Evolutionary conservation across 345 rosid species (phyloP).

Genomic region (Boechera divaricarpa): DNA sequence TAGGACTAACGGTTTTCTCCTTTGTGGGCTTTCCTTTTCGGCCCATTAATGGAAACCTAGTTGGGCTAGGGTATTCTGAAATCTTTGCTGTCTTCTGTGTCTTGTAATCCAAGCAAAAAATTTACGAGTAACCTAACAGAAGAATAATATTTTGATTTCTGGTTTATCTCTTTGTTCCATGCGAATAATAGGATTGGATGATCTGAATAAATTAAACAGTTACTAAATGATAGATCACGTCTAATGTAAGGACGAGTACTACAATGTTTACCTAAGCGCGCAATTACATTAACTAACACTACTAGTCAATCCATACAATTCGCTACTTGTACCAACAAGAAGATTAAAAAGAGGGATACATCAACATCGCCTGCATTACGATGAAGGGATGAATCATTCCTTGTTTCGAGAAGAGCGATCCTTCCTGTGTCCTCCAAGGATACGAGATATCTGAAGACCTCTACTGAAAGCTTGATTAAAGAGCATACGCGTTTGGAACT

Average conservation of each 20-base stretch:
- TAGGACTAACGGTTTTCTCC: too few relatives aligned
- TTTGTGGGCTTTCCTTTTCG: constrained; percentile 7
- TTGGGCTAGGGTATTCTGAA: background rate
- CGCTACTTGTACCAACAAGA: constrained; percentile 28
- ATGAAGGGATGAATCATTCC: constrained; percentile 52
- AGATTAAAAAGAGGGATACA: constrained; percentile 5
- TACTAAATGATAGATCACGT: background rate
- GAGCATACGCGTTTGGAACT: constrained; percentile 98
- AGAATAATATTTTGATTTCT: too few relatives aligned
- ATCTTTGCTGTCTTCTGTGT: background rate
- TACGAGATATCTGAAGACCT: constrained; percentile 98
- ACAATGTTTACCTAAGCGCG: background rate
- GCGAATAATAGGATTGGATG: too few relatives aligned
- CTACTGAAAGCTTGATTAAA: constrained; percentile 99
- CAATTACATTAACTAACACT: background rate
- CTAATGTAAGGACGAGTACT: background rate
- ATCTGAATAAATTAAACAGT: background rate
- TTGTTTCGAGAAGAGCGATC: constrained; percentile 79
- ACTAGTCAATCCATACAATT: constrained; percentile 11
- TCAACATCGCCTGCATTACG: constrained; percentile 4
- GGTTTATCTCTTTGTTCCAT: too few relatives aligned
- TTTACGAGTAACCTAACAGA: too few relatives aligned
- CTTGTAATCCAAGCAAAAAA: background rate
- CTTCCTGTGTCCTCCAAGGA: constrained; percentile 92
- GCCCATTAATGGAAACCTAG: background rate